Conservation (phyloP, 2,329 filamentous ascomycete genomes). For the Colletotrichum karsti region DNA sequence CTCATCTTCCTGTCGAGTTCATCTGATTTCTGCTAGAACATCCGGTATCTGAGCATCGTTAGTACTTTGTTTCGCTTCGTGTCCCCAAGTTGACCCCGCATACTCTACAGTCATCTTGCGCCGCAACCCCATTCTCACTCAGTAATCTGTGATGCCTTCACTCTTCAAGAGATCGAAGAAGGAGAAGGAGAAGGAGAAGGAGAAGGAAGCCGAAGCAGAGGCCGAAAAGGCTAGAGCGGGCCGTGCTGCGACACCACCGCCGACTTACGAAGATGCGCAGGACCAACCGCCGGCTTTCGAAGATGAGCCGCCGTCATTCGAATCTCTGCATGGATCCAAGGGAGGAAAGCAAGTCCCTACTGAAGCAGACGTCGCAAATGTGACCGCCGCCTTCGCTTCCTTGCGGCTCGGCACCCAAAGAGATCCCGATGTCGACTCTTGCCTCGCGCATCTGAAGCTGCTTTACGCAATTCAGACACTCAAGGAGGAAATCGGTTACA, state of each 20-base stretch:
- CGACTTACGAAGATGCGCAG: slow-evolving; percentile 10
- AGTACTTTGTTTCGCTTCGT: neutral
- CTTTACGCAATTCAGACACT: slow-evolving; percentile 73
- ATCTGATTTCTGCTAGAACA: neutral
- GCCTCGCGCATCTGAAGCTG: slow-evolving; percentile 78
- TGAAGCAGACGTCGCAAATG: slow-evolving; percentile 37
- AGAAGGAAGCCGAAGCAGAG: slow-evolving; percentile 3
- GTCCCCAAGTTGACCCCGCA: neutral
- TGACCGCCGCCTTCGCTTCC: slow-evolving; percentile 43
- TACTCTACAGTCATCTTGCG: neutral
- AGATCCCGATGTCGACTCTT: slow-evolving; percentile 60
- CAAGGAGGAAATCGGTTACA: slow-evolving; percentile 72
- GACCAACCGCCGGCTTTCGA: slow-evolving; percentile 16
- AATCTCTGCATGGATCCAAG: neutral
- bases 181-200: slow-evolving; percentile 25
- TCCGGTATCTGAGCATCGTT: neutral
- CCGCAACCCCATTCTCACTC: neutral
- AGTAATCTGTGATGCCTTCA: slow-evolving; percentile 14
- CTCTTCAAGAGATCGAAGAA: slow-evolving; percentile 24
- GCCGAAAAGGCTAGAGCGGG: slow-evolving; percentile 11
- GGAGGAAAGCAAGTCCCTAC: neutral
- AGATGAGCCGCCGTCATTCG: slow-evolving; percentile 25
- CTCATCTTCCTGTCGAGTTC: neutral
- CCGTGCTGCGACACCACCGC: slow-evolving; percentile 24
- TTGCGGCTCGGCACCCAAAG: slow-evolving; percentile 41